A percentile compares a stretch with the other conserved stretches of the same genome.
Conservation (phyloP, 2,329 filamentous ascomycete species). For the Diplodia mutila region DNA sequence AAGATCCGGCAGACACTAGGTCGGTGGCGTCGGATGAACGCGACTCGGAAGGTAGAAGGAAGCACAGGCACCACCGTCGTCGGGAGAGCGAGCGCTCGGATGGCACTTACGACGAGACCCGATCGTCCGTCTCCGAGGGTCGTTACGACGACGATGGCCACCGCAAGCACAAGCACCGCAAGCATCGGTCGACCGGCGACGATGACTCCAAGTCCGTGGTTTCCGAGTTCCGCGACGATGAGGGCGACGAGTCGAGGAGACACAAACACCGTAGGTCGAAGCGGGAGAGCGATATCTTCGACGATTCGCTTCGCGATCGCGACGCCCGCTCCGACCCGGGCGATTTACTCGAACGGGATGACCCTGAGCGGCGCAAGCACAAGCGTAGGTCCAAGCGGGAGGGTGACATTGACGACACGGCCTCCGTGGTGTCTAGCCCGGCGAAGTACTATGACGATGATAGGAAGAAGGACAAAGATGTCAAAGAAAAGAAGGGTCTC, state of each 20-base stretch:
- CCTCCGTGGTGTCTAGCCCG: slow-evolving; percentile 46
- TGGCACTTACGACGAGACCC: slow-evolving; percentile 38
- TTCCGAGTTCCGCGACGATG: slow-evolving; percentile 26
- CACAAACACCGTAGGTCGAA: slow-evolving; percentile 24
- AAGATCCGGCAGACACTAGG: slow-evolving; percentile 30
- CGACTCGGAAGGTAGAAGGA: slow-evolving; percentile 25
- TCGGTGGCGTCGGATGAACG: slow-evolving; percentile 28
- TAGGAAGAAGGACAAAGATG: slow-evolving; percentile 36
- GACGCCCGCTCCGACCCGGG: slow-evolving; percentile 47
- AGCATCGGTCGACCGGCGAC: slow-evolving; percentile 26
- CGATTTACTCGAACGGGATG: slow-evolving; percentile 40
- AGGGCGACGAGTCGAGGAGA: slow-evolving; percentile 23
- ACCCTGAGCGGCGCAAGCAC: slow-evolving; percentile 36
- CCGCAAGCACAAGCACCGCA: slow-evolving; percentile 40
- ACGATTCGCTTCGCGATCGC: slow-evolving; percentile 37
- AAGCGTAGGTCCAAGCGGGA: slow-evolving; percentile 43
- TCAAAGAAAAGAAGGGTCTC: slow-evolving; percentile 49
- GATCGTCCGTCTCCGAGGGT: slow-evolving; percentile 44
- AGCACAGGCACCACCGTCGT: slow-evolving; percentile 42
- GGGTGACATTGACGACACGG: slow-evolving; percentile 47
- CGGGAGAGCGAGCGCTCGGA: slow-evolving; percentile 42
- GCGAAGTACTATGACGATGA: slow-evolving; percentile 47
- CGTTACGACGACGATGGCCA: slow-evolving; percentile 42
- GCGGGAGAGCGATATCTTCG: slow-evolving; percentile 39
- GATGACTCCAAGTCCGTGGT: slow-evolving; percentile 19